Conservation (phyloP, 257 asterid genomes). For the Euphrasia confusa region DNA sequence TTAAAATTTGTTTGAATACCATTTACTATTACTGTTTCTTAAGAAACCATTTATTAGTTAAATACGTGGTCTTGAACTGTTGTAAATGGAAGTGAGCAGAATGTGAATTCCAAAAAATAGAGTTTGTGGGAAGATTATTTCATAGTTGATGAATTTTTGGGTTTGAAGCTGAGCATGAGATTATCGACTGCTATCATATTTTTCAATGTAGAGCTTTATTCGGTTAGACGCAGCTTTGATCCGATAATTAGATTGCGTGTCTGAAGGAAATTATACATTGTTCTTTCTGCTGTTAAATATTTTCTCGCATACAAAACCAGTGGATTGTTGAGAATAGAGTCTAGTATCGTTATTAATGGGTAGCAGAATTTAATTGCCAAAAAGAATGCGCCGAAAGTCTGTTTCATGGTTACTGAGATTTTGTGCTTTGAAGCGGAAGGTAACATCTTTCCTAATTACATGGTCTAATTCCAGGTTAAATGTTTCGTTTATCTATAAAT, state of each 20-base stretch:
- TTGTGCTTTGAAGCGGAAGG: too few relatives aligned
- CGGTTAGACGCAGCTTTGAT: constrained; percentile 18
- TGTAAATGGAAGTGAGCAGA: constrained; percentile 16
- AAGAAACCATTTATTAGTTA: constrained; percentile 17
- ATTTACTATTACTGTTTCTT: background rate
- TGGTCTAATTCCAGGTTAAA: too few relatives aligned
- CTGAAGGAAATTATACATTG: constrained; percentile 8
- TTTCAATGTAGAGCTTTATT: constrained; percentile 13
- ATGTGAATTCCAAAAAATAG: background rate
- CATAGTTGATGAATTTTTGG: background rate
- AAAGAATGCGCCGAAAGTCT: too few relatives aligned
- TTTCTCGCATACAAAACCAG: too few relatives aligned
- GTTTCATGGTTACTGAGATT: too few relatives aligned
- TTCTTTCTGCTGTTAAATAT: background rate
- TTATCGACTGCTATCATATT: constrained; percentile 3
- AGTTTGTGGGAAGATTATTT: constrained; percentile 3
- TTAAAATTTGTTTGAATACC: constrained; percentile 3
- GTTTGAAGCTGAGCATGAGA: constrained; percentile 20
- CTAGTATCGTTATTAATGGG: too few relatives aligned
- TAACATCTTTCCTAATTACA: too few relatives aligned
- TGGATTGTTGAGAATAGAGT: too few relatives aligned
- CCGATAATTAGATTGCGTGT: constrained; percentile 14
- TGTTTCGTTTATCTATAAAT: too few relatives aligned
- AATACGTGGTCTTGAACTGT: background rate
- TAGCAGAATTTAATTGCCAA: too few relatives aligned